phyloP scores from a whole-genome alignment of 768 basidiomycete species.

The Leccinum aurantiacum region DNA sequence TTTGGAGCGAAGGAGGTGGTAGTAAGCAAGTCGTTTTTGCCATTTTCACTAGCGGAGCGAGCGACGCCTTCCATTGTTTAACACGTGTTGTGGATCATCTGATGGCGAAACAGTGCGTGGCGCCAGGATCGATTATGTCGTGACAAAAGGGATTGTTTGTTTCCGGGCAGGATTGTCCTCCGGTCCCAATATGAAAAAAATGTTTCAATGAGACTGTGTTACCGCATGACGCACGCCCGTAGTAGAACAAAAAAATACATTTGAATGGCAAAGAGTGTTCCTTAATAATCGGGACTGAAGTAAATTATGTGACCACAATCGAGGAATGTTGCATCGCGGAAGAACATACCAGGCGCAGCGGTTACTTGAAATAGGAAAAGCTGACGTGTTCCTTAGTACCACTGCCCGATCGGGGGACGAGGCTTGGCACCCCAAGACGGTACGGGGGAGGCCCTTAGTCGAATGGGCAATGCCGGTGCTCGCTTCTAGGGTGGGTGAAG shows the following conservation, averaged over 20 bases:
- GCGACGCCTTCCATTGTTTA: conserved; percentile 32
- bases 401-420: conserved; percentile 19
- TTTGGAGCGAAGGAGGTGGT: conserved; percentile 19
- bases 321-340: conserved; percentile 27
- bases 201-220: conserved; percentile 26
- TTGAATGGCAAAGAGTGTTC: conserved; percentile 26
- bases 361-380: conserved; percentile 20
- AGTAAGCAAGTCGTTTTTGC: conserved; percentile 18
- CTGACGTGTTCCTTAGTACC: conserved; percentile 14
- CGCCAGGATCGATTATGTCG: conserved; percentile 19
- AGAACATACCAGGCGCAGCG: conserved; percentile 29
- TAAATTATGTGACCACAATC: conserved; percentile 27
- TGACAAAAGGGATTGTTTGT: conserved; percentile 25
- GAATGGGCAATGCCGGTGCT: conserved; percentile 31
- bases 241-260: conserved; percentile 25
- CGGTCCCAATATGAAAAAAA: conserved; percentile 30
- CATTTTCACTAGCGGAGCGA: conserved; percentile 27
- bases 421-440: conserved; percentile 23
- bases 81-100: conserved; percentile 31
- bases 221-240: conserved; percentile 24
- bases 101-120: conserved; percentile 20
- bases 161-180: conserved; percentile 23
- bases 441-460: conserved; percentile 29
- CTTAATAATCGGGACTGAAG: conserved; percentile 32
- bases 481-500: conserved; percentile 21